These are phyloP conservation scores for Gracilaria domingensis DNA, from an alignment of 23 red algal genomes.

Conservation along the genomic window DNA sequence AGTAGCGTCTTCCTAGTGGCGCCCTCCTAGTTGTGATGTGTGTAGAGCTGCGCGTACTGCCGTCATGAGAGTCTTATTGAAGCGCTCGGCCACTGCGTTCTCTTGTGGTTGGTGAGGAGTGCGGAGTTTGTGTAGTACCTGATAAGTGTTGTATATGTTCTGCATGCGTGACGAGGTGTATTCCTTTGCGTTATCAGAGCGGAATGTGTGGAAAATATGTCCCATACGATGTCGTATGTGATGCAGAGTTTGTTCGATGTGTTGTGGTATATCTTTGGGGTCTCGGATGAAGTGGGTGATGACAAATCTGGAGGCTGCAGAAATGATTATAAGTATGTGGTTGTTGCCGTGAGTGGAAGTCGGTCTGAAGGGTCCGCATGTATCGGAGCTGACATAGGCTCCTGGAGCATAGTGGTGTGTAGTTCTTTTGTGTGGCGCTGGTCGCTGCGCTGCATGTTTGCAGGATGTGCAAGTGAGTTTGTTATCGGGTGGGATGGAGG, in stretches of 20 bases:
- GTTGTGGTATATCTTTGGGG: neutral
- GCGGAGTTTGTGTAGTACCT: neutral
- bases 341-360: neutral
- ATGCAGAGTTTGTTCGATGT: neutral
- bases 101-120: neutral
- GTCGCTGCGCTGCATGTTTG: neutral
- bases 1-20: neutral
- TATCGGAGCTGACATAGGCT: neutral
- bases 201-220: neutral
- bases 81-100: neutral
- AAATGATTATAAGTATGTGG: constrained; percentile 1
- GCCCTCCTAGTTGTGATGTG: neutral
- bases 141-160: neutral
- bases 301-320: neutral
- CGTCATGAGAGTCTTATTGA: neutral
- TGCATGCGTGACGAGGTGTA: neutral
- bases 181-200: neutral
- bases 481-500: neutral
- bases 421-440: neutral
- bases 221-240: neutral
- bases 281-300: constrained; percentile 1
- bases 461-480: neutral
- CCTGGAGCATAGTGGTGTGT: neutral
- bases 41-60: neutral
- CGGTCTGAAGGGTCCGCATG: neutral